These are phyloP conservation scores for Cladophialophora psammophila DNA, from an alignment of 2,329 filamentous ascomycete species.

Conservation along the genomic window DNA sequence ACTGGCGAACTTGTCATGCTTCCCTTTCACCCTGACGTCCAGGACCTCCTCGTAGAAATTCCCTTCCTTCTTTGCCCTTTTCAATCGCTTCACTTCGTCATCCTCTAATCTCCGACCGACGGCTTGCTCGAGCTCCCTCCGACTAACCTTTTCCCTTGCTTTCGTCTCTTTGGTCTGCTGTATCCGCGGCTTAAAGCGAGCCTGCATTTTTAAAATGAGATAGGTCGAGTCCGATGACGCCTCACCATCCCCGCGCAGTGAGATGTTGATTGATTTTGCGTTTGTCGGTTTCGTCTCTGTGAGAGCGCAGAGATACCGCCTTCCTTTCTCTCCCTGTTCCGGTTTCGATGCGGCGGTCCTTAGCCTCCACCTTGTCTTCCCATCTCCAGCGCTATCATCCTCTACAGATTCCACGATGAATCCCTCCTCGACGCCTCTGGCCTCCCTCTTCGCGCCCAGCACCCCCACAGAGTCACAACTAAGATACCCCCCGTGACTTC, in stretches of 20 bases:
- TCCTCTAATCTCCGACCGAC: constrained; percentile 80
- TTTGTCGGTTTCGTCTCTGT: constrained; percentile 21
- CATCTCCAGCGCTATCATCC: constrained; percentile 3
- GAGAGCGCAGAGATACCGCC: constrained; percentile 29
- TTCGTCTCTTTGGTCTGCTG: constrained; percentile 83
- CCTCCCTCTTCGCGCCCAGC: constrained; percentile 39
- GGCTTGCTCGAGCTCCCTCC: constrained; percentile 81
- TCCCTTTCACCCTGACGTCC: constrained; percentile 87
- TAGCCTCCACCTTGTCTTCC: constrained; percentile 29
- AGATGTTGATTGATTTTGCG: constrained; percentile 35
- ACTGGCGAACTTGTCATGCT: constrained; percentile 81
- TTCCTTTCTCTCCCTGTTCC: constrained; percentile 26
- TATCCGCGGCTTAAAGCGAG: constrained; percentile 85
- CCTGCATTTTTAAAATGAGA: constrained; percentile 83
- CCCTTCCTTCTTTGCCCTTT: constrained; percentile 82
- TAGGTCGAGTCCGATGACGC: constrained; percentile 20
- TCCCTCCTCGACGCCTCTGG: constrained; percentile 44
- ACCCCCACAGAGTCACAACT: constrained; percentile 39
- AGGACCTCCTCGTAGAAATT: constrained; percentile 88
- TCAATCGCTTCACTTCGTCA: constrained; percentile 83
- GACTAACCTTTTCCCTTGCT: constrained; percentile 82
- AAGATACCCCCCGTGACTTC: constrained; percentile 78
- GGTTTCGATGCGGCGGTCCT: constrained; percentile 30
- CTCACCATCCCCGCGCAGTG: constrained; percentile 39
- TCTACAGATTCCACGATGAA: constrained; percentile 31